A percentile compares a stretch with the other conserved stretches of the same genome.
phyloP scores from a whole-genome alignment of 139 green algal genomes.

The Coccomyxa sp. region DNA sequence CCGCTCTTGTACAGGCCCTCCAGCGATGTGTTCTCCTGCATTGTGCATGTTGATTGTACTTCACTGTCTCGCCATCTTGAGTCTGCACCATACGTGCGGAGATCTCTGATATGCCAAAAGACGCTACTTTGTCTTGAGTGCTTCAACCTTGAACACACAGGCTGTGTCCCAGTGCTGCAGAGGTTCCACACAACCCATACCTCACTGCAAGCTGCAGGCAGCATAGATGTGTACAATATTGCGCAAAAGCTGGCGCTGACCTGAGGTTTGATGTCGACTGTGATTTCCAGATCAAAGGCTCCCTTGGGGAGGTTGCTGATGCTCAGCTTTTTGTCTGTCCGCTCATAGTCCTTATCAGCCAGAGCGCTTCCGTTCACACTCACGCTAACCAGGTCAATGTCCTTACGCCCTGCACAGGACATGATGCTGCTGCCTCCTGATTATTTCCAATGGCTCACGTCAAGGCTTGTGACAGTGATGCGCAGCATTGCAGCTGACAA shows the following conservation, averaged over 20 bases:
- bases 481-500: too few relatives aligned
- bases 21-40: constrained; percentile 84
- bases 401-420: constrained; percentile 33
- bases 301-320: constrained; percentile 18
- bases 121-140: not conserved
- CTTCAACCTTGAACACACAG: not conserved
- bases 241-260: not conserved
- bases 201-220: too few relatives aligned
- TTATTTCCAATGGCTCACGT: too few relatives aligned
- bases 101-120: not conserved
- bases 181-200: too few relatives aligned
- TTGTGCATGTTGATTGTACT: too few relatives aligned
- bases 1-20: constrained; percentile 66
- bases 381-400: constrained; percentile 56
- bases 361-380: constrained; percentile 40
- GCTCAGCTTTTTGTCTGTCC: constrained; percentile 26
- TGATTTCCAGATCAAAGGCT: constrained; percentile 43
- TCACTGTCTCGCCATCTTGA: too few relatives aligned
- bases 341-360: constrained; percentile 21
- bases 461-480: too few relatives aligned
- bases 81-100: not conserved
- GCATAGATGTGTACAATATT: too few relatives aligned
- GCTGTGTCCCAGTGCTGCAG: too few relatives aligned
- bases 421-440: too few relatives aligned
- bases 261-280: constrained; percentile 78